Evolutionary conservation across 2,329 filamentous ascomycete genomes (phyloP), one percentile per base, ranked within the genome.

Genomic region (Ascochyta koolunga): DNA sequence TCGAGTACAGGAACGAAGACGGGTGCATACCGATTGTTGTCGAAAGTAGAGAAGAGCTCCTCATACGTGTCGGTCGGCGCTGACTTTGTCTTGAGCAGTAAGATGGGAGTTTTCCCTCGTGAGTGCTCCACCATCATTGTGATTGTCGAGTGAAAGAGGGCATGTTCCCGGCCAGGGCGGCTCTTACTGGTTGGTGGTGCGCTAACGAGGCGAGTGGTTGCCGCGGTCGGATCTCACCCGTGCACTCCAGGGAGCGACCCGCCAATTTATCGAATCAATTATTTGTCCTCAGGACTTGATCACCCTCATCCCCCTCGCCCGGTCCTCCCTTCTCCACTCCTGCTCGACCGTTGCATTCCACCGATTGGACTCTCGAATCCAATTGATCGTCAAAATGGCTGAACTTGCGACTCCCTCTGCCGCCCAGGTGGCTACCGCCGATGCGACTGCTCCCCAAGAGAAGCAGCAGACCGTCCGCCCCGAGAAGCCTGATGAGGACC

Each of bases 401-500:
- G 71, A 73, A 61, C 64, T 75, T 51, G 73, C 74, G 52, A 74
- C 75, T 38, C 69, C 73, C 32, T 62, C 73, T 37, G 68, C 73
- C 49, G 66, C 73, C 29, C 66, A 68, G 50, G 68, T 69, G 65
- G 61, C 69, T 53, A 66, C 72, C 43, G 56, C 64, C 53, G 67
- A 69, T 54, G 60, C 71, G 40, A 46, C 68, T 54, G 61, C 72
- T 45, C 54, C 71, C 44, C 67, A 73, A 43, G 64, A 65, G 51
- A 74, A 74, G 65, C 70, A 76, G 56, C 66, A 74, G 33, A 58
- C 72, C 35, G 70, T 79, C 70, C 91, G 87, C 79, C 92, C 93
- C 48, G 85, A 90, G 78, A 91, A 89, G 83, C 95, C 95, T 40
- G 90, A 97, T 76, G 90, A 95, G 80, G 89, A 88, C 62, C 80